Evolutionary conservation across 2,329 filamentous ascomycete genomes (phyloP).

Genomic region (Arthroderma uncinatum): DNA sequence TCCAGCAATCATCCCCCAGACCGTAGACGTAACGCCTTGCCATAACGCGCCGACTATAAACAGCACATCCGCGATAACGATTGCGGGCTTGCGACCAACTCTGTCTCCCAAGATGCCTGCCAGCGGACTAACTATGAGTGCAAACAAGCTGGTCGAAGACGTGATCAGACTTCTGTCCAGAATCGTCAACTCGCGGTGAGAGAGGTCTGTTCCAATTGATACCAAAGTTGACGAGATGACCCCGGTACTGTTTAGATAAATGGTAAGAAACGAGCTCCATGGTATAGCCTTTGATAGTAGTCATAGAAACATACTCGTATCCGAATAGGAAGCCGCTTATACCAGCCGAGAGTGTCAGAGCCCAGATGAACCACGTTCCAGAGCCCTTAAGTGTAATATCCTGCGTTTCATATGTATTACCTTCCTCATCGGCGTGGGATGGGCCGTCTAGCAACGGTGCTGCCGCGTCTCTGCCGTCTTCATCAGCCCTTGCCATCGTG

Average conservation of each 20-base stretch:
- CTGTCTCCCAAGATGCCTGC: slow-evolving; percentile 43
- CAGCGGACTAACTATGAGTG: slow-evolving; percentile 45
- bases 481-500: slow-evolving; percentile 17
- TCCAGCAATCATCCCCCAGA: slow-evolving; percentile 38
- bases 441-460: slow-evolving; percentile 23
- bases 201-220: slow-evolving; percentile 44
- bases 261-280: slow-evolving; percentile 12
- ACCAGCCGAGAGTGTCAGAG: slow-evolving; percentile 46
- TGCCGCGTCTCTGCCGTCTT: slow-evolving; percentile 15
- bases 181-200: slow-evolving; percentile 39
- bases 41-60: slow-evolving; percentile 36
- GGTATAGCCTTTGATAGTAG: not conserved
- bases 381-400: not conserved
- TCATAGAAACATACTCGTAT: slow-evolving; percentile 41
- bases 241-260: slow-evolving; percentile 38
- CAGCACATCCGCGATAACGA: slow-evolving; percentile 37
- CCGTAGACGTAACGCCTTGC: slow-evolving; percentile 32
- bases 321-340: slow-evolving; percentile 51
- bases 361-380: slow-evolving; percentile 40
- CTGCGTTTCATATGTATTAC: not conserved
- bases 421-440: not conserved
- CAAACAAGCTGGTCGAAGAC: slow-evolving; percentile 46
- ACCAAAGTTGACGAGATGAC: slow-evolving; percentile 52
- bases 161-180: slow-evolving; percentile 50
- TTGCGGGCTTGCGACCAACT: slow-evolving; percentile 38